Conservation (phyloP, 805 yeast genomes). For the Kodamaea hsintzibuensis region DNA sequence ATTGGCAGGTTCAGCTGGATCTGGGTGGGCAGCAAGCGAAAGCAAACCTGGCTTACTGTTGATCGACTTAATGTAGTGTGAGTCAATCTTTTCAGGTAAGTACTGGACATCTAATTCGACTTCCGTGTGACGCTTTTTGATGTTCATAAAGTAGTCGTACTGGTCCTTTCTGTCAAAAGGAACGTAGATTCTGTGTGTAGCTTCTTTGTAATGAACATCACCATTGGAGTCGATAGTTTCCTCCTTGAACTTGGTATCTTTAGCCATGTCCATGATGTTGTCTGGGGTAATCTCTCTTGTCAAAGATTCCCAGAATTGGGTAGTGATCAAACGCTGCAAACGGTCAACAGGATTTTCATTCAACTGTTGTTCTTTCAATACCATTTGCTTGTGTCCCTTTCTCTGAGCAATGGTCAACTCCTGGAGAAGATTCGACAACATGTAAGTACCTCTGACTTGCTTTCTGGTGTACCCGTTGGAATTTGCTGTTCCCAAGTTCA, state of each 20-base stretch:
- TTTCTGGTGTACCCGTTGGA: constrained; percentile 76
- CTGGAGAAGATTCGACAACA: constrained; percentile 82
- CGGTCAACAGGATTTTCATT: constrained; percentile 87
- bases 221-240: constrained; percentile 39
- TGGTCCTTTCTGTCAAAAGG: constrained; percentile 73
- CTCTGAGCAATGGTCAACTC: constrained; percentile 85
- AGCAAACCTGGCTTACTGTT: constrained; percentile 84
- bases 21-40: constrained; percentile 70
- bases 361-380: constrained; percentile 78
- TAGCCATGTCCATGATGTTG: constrained; percentile 68
- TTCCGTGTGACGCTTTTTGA: constrained; percentile 56
- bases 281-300: constrained; percentile 69
- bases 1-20: constrained; percentile 52
- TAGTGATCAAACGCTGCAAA: constrained; percentile 67
- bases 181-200: constrained; percentile 74
- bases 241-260: constrained; percentile 72
- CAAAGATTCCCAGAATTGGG: constrained; percentile 77
- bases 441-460: constrained; percentile 83
- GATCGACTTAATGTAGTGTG: constrained; percentile 73
- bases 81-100: constrained; percentile 72
- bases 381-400: constrained; percentile 74
- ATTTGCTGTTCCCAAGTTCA: constrained; percentile 77
- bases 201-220: constrained; percentile 37
- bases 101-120: constrained; percentile 69
- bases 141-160: constrained; percentile 60